Percentiles rank a stretch among this genome's conserved stretches.
phyloP scores from a whole-genome alignment of 768 basidiomycete genomes.

The Agaricus sinodeliciosus region DNA sequence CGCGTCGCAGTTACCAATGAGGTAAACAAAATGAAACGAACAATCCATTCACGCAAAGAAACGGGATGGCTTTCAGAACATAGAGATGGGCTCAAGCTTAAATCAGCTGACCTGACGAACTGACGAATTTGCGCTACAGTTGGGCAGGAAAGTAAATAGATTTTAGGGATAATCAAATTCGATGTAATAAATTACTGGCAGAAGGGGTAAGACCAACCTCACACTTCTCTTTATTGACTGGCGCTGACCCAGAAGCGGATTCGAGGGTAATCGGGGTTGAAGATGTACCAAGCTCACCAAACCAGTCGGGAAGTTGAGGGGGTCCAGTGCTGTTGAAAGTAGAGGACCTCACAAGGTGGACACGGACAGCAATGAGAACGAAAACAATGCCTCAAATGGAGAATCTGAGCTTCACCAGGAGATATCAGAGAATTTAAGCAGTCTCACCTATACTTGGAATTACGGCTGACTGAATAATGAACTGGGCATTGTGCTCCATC shows the following conservation, averaged over 20 bases:
- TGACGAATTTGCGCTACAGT: neutral
- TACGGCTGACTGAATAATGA: constrained; percentile 20
- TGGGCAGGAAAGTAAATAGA: neutral
- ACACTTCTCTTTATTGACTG: neutral
- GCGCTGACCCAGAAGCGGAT: neutral
- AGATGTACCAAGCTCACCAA: constrained; percentile 3
- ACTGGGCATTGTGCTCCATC: constrained; percentile 18
- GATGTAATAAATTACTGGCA: constrained; percentile 3
- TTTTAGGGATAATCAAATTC: neutral
- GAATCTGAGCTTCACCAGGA: neutral
- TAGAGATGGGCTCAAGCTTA: too few relatives aligned
- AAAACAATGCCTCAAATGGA: constrained; percentile 23
- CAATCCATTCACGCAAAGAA: too few relatives aligned
- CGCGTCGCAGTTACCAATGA: neutral
- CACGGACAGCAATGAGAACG: constrained; percentile 22
- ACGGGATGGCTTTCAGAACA: too few relatives aligned
- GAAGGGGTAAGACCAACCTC: constrained; percentile 1
- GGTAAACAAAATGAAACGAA: too few relatives aligned
- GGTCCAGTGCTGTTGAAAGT: constrained; percentile 13
- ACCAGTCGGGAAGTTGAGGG: constrained; percentile 16
- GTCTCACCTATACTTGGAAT: constrained; percentile 23
- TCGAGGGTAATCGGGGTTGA: neutral
- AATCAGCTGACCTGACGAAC: neutral
- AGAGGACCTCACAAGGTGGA: constrained; percentile 18
- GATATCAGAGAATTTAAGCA: neutral